A percentile compares a stretch with the other conserved stretches of the same genome.
Evolutionary conservation across 768 basidiomycete genomes (phyloP).

Genomic region (Trametopsis cervina): DNA sequence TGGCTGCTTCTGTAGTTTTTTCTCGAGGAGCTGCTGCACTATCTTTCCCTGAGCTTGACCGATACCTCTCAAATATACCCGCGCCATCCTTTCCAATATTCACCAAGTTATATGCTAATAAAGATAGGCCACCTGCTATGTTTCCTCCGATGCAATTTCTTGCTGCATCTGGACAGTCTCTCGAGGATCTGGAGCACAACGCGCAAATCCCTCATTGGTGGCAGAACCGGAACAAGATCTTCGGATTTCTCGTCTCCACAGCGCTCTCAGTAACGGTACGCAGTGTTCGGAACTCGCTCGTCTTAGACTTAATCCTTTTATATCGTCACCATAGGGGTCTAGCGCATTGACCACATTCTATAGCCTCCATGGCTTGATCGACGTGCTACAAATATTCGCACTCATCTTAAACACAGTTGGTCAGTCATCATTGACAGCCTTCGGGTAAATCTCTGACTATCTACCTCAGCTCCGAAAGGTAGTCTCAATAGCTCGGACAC

Average conservation of each 20-base stretch:
- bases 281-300: too few species aligned
- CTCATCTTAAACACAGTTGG: constrained; percentile 62
- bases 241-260: constrained; percentile 39
- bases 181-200: constrained; percentile 60
- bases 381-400: constrained; percentile 67
- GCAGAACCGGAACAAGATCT: constrained; percentile 47
- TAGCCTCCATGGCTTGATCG: constrained; percentile 61
- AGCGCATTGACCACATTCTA: constrained; percentile 63
- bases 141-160: constrained; percentile 61
- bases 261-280: constrained; percentile 51
- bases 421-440: constrained; percentile 20
- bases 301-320: neutral
- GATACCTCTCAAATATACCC: constrained; percentile 42
- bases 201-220: constrained; percentile 39
- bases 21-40: constrained; percentile 51
- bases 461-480: neutral
- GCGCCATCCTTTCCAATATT: constrained; percentile 33
- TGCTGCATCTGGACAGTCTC: constrained; percentile 35
- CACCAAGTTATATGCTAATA: neutral
- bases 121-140: constrained; percentile 27
- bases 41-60: constrained; percentile 55
- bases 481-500: constrained; percentile 30
- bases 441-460: neutral
- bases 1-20: constrained; percentile 54
- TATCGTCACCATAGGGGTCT: constrained; percentile 43